Evolutionary conservation across 768 basidiomycete species (phyloP), one percentile per base, ranked within the genome.

Genomic region (Collybia mongolica): DNA sequence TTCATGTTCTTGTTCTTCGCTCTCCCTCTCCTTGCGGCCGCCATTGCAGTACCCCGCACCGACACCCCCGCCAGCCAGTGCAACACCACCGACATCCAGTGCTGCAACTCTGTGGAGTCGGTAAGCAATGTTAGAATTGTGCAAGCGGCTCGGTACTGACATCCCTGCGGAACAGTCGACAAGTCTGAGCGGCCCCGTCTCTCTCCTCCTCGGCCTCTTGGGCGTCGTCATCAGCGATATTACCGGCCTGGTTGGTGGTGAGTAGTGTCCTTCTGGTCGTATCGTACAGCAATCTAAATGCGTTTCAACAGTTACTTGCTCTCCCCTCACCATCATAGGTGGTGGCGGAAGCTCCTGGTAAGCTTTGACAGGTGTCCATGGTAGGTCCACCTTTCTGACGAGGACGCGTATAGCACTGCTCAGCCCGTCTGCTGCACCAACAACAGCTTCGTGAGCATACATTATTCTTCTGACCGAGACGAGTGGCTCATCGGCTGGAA

Each of bases 401-500:
- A 23, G 7, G n/a, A 36, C 32, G 14, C 32, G 14, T 41, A 9
- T 48, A 57, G 63, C 58, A 37, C 50, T 38, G 54, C 56, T n/a
- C 63, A 69, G 41, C 58, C 64, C 22, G 65, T 66, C 38, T 69
- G 67, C 58, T 70, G 66, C 65, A 57, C 59, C 20, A 49, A 54
- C 29, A 65, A 66, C 48, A 51, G 38, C 49, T 67, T 66, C 57
- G 59, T 64, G 52, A 48, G 58, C 44, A 24, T 32, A 32, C 2
- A 6, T 2, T 14, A 5, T 11, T 14, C 11, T 14, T 14, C 14
- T 32, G 32, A 3, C 11, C 32, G 11, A 14, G 32, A 3, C 2
- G 11, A 6, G 32, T 3, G 9, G 14, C 24, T 32, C 3, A 32
- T 5, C 32, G 9, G 32, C 3, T 2, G 32, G 9, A 32, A 6